Evolutionary conservation across 495 filamentous ascomycete genomes (phyloP), one percentile per base, ranked within the genome.

Genomic region (Penicillium crystallinum): DNA sequence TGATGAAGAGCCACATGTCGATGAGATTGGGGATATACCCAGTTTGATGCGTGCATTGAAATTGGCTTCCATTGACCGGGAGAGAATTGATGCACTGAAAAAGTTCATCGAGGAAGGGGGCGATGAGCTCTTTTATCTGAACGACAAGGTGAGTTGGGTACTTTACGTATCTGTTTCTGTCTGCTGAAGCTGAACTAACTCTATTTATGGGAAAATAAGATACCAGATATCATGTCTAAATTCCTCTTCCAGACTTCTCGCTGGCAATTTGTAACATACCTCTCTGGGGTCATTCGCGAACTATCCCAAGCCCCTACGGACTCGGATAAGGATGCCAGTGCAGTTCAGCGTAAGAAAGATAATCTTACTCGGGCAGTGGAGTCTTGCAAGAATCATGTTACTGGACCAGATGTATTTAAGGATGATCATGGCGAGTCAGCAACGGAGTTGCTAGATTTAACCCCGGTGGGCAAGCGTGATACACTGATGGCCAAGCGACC

Each of bases 241-340:
- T 90, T 97, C 67, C 77, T 97, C 36, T 97, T 95, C 66, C 92
- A 97, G 68, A 80, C 85, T 17, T 95, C 91, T 0, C 81, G 91
- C 29, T 81, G 88, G 58, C 83, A 88, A 45, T 77, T 97, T 3
- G 71, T 96, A 9, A 70, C 79, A 1, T 73, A 79, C 41, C 70
- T 99, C n/a, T 77, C 83, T 38, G 62, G 79, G 33, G 68, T 78
- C 17, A 78, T 87, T 49, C 78, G 90, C 49, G 69, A 80, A 2
- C 46, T 72, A 2, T 63, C 65, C 21, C 15, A 61, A 11, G 33
- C 51, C 22, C 31, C 36, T 18, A 23, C 62, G 6, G 54, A 69
- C 17, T 47, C 53, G 3, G 58, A 58, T 17, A 63, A 57, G 43
- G 64, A 75, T 23, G 46, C 57, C 1, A 64, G 69, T 14, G 61